Evolutionary conservation across 1,139 yeast genomes (phyloP).

Genomic region (Arxiozyma heterogenica): DNA sequence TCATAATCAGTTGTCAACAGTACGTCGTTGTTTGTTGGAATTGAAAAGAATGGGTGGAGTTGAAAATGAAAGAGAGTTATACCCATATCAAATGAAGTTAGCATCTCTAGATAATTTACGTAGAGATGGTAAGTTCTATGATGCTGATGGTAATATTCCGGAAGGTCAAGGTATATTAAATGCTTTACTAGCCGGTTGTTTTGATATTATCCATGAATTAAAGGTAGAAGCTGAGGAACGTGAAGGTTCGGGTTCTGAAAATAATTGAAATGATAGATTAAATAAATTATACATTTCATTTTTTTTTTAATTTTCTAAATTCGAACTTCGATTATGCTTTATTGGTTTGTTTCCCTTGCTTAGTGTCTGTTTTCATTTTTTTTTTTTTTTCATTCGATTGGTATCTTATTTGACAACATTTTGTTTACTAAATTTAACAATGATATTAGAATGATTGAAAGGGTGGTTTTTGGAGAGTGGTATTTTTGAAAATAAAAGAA

Average conservation of each 20-base stretch:
- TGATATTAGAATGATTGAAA: no score
- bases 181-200: conserved; percentile 87
- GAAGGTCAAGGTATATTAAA: conserved; percentile 94
- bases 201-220: conserved; percentile 83
- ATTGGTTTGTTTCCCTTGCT: no score
- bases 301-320: no score
- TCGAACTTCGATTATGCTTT: no score
- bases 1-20: conserved; percentile 87
- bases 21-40: conserved; percentile 79
- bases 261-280: conserved; percentile 1
- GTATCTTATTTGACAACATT: no score
- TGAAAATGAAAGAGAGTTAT: conserved; percentile 74
- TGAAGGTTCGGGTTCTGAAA: conserved; percentile 29
- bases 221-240: conserved; percentile 78
- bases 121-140: conserved; percentile 75
- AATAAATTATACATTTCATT: no score
- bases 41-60: conserved; percentile 89
- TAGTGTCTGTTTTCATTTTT: no score
- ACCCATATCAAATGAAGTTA: conserved; percentile 90
- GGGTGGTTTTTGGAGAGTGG: no score
- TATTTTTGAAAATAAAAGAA: no score
- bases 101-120: conserved; percentile 82
- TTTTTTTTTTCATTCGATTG: no score
- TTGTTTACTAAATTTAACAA: no score
- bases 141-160: conserved; percentile 79